These are phyloP conservation scores for Sorghum bicolor DNA, from an alignment of 176 grass and related monocot species.

Conservation along the genomic window Sorghum_bicolor_NCBIv3 NC_012875.2:40467501-40468000, in stretches of 20 bases:
- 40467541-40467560: too few relatives aligned
- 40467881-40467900: not conserved
- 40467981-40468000: not conserved
- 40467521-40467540: too few relatives aligned
- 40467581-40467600: too few relatives aligned
- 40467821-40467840: not conserved
- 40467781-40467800: not conserved
- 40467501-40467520: too few relatives aligned
- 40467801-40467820: not conserved
- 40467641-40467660: not conserved
- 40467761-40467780: not conserved
- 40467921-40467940: not conserved
- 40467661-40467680: not conserved
- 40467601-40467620: too few relatives aligned
- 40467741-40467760: not conserved
- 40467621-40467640: too few relatives aligned
- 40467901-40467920: not conserved
- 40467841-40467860: not conserved
- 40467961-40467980: not conserved
- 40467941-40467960: not conserved
- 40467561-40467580: too few relatives aligned
- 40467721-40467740: not conserved
- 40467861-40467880: not conserved
- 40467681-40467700: not conserved
- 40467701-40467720: not conserved